Base-by-base conservation (phyloP, 495 filamentous ascomycete genomes). In the Durotheca rogersii region DNA sequence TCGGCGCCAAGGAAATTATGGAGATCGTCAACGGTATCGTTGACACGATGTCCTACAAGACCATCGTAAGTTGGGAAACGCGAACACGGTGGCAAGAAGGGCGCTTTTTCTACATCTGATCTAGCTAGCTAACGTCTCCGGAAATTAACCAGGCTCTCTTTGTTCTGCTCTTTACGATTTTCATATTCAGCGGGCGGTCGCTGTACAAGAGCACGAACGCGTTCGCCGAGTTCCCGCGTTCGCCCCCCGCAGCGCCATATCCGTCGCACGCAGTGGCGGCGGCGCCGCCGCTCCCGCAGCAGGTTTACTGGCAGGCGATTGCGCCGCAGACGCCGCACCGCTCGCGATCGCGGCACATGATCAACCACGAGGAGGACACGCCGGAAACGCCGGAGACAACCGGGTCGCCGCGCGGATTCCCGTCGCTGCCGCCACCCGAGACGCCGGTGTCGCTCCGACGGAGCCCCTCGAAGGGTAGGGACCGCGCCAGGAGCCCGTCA, bases 41-140 rank as follows among this genome's bases (percentile, higher is more conserved):
- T 7, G 68, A 69, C 10, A 63, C 68, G 17, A 60, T 78, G 55
- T 71, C 67, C 5, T 61, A 72, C 50, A 76, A 76, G 53, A 69
- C 73, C 6, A 76, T 91, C 84, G 41, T 83, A 85, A 61, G 95
- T 91, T 23, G 47, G 87, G 88, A 55, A 77, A 87, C 23, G n/a
- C n/a, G n/a, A n/a, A n/a, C n/a, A n/a, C n/a, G n/a, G n/a, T n/a
- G n/a, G n/a, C n/a, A n/a, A n/a, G n/a, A n/a, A n/a, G n/a, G n/a
- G n/a, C n/a, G n/a, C n/a, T n/a, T n/a, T n/a, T n/a, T n/a, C n/a
- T n/a, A n/a, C n/a, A 81, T 89, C 64, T 77, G 82, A 9, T 85
- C 88, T 31, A 84, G 79, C 41, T 84, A 80, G 64, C 90, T 91
- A 66, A 81, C 83, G 17, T 83, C 88, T 68, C n/a, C n/a, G n/a